phyloP scores from a whole-genome alignment of 345 rosid genomes.

The Dovyalis caffra region DNA sequence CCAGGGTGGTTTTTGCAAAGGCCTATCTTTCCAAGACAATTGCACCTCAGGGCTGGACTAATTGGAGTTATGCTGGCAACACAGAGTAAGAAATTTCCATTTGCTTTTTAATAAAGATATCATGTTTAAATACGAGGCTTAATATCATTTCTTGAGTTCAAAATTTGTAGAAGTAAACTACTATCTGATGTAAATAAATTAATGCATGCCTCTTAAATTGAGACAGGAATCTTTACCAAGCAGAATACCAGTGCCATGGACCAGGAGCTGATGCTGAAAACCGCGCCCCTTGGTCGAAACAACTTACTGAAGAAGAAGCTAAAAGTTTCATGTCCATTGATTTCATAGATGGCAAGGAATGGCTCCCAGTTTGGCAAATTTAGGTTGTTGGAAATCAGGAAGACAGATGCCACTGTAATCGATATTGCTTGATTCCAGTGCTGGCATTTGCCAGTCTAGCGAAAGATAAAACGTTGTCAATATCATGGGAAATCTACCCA shows the following conservation, averaged over 20 bases:
- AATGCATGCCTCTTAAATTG: neutral
- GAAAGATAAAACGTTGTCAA: neutral
- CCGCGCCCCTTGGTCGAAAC: constrained; percentile 61
- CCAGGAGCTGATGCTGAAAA: constrained; percentile 58
- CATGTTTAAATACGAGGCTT: neutral
- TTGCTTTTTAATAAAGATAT: neutral
- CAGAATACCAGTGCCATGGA: constrained; percentile 68
- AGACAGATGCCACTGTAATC: neutral
- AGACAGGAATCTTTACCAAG: constrained; percentile 58
- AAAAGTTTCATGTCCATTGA: constrained; percentile 52
- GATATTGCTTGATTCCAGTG: neutral
- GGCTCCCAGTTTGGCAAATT: constrained; percentile 68
- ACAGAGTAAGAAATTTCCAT: constrained; percentile 47
- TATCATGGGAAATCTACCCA: neutral
- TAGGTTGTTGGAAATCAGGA: neutral
- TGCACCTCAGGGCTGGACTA: constrained; percentile 76
- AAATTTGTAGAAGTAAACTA: neutral
- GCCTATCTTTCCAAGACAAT: constrained; percentile 69
- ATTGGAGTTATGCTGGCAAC: constrained; percentile 66
- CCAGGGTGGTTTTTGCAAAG: constrained; percentile 61
- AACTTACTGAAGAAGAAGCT: constrained; percentile 64
- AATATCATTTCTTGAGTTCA: neutral
- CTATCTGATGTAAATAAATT: neutral
- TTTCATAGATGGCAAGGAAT: constrained; percentile 64
- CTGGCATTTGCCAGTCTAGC: neutral